Conservation (phyloP, 179 eudicot species). For the Actinidia chinensis region DNA sequence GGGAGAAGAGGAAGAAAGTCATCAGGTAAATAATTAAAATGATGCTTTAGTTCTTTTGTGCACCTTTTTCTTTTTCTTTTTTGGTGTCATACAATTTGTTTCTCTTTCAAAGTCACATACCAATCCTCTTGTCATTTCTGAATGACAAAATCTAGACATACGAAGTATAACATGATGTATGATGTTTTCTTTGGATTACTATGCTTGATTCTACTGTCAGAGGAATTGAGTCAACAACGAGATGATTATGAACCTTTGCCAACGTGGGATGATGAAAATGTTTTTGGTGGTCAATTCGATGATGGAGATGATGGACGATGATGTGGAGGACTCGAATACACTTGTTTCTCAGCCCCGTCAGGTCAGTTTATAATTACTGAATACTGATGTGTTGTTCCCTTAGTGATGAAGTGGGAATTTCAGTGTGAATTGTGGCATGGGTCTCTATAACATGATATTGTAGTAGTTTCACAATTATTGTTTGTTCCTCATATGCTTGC, state of each 20-base stretch:
- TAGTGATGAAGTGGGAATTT: not conserved
- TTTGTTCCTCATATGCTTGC: not conserved
- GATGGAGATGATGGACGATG: slow-evolving; percentile 59
- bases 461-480: not conserved
- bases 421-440: not conserved
- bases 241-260: slow-evolving; percentile 39
- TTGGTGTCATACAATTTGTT: slow-evolving; percentile 50
- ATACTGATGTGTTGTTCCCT: not conserved
- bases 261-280: slow-evolving; percentile 54
- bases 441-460: not conserved
- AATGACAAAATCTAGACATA: not conserved
- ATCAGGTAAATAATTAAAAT: slow-evolving; percentile 38
- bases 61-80: slow-evolving; percentile 6
- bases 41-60: not conserved
- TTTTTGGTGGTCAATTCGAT: slow-evolving; percentile 41
- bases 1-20: slow-evolving; percentile 64
- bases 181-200: not conserved
- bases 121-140: slow-evolving; percentile 2
- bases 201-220: slow-evolving; percentile 27
- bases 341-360: slow-evolving; percentile 69
- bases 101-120: not conserved
- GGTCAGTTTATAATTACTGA: slow-evolving; percentile 35
- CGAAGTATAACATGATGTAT: not conserved
- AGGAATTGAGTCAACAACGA: slow-evolving; percentile 29
- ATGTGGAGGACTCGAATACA: slow-evolving; percentile 48